Evolutionary conservation across 345 rosid species (phyloP).

Genomic region (Iberis pinnata): DNA sequence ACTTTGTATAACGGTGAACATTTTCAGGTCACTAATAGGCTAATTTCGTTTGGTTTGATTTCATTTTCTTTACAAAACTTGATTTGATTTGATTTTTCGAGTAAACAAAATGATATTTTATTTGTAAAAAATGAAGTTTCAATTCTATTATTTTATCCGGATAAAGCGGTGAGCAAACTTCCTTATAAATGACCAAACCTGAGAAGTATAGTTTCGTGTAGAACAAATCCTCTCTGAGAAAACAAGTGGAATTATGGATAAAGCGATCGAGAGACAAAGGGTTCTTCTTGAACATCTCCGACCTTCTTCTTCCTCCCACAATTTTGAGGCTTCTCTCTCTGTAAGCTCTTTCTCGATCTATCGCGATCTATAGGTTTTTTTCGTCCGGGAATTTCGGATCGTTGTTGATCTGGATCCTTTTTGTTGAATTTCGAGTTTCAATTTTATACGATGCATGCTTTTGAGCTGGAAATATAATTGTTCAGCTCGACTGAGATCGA

Average conservation of each 20-base stretch:
- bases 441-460: background rate
- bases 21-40: too few species aligned
- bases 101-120: too few species aligned
- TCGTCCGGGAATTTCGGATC: background rate
- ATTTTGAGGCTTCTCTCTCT: conserved; percentile 49
- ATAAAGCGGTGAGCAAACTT: conserved; percentile 11
- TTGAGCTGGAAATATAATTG: background rate
- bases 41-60: too few species aligned
- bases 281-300: conserved; percentile 84
- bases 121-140: background rate
- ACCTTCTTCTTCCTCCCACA: conserved; percentile 46
- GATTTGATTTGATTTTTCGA: too few species aligned
- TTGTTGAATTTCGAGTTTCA: background rate
- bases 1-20: too few species aligned
- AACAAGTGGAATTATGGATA: conserved; percentile 48
- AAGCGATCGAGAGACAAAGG: conserved; percentile 77
- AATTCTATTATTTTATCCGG: background rate
- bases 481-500: conserved; percentile 2
- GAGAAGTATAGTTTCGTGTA: conserved; percentile 11
- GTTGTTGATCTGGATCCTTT: conserved; percentile 11
- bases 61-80: too few species aligned
- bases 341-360: conserved; percentile 39
- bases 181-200: conserved; percentile 16
- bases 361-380: conserved; percentile 15
- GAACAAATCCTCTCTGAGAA: conserved; percentile 9